Evolutionary conservation across 2,329 filamentous ascomycete species (phyloP), one percentile per base, ranked within the genome.

Genomic region (Dryadomyces quercus-mongolicae): DNA sequence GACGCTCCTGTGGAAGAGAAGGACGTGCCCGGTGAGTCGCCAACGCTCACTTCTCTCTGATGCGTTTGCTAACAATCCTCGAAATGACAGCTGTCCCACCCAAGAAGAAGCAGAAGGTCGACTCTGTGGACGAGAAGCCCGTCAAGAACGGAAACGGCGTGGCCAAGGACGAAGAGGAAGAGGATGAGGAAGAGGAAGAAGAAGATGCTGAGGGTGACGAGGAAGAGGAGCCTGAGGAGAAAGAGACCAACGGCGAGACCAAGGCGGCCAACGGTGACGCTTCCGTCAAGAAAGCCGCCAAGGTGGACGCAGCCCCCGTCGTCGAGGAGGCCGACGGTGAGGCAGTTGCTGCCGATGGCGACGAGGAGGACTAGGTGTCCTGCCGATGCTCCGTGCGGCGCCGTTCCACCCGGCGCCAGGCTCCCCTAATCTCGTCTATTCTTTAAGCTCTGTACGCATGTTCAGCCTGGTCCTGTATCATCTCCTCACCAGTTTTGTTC

Each of bases 31-130:
- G 57, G 54, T 56, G 51, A 51, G 57, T 20, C 43, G 15, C n/a
- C 5, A 38, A 10, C 3, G 31, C 22, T 55, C 20, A 16, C 36
- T 46, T 2, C 40, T 18, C 48, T 22, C 16, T 20, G 6, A 12
- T 20, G 12, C 36, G 2, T 25, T 20, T 22, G 20, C 48, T 49
- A 67, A 65, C 53, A 64, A 68, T 56, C 1, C 5, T 5, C 7
- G 34, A n/a, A 22, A 7, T 18, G 15, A 18, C 47, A 60, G 55
- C 48, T 15, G 68, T 69, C 53, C 74, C 72, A 50, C 75, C 75
- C 42, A 71, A 70, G 55, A 78, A 78, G 69, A 77, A 76, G 67
- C 70, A 69, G 61, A 78, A 76, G 71, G 75, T 72, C 25, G 65
- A 61, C 22, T 64, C 64, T 25, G 65, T 64, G 12, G 57, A 57